Evolutionary conservation across 2,329 filamentous ascomycete genomes (phyloP), one percentile per base, ranked within the genome.

Genomic region (Alternaria sp.): DNA sequence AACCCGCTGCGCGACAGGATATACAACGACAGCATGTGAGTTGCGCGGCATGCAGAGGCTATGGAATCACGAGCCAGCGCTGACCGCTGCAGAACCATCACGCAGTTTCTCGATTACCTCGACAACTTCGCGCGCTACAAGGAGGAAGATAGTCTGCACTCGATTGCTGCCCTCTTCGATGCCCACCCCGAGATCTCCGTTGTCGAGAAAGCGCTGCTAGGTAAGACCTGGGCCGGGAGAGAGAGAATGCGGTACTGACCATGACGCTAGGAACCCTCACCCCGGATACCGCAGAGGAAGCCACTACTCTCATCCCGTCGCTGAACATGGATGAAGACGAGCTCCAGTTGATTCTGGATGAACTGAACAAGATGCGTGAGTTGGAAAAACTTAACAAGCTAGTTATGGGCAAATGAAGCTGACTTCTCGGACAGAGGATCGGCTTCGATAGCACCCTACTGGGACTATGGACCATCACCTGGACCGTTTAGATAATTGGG

Each of bases 61-160:
- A 3, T n/a, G 17, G 5, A 26, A 8, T 55, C 69, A 65, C 61
- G 54, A 11, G 7, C 5, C 4, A 3, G 10, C 29, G 37, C 61
- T 64, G 54, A 60, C 34, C 9, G 37, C 37, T 34, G n/a, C 56
- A 90, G 88, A 73, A 93, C 93, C 78, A 85, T 97, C 56, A 88
- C 87, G 63, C 93, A 96, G 78, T 97, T 94, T 26, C 85, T 93
- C 66, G 92, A 93, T 74, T 98, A 99, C 80, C 87, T 98, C 53
- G 93, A 97, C 71, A 88, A 93, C 63, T 99, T 99, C 80, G 90
- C 93, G 17, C 91, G 95, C 34, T 98, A 98, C 85, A 96, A 97
- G 81, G 89, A 93, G 72, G 93, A 94, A 77, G 92, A 96, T 78
- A 95, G 95, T 67, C 91, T 97, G 73, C 91, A 97, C 80, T 91